These are phyloP conservation scores for Taiozyma onychis DNA, from an alignment of 1,139 yeast genomes.

Conservation along the genomic window DNA sequence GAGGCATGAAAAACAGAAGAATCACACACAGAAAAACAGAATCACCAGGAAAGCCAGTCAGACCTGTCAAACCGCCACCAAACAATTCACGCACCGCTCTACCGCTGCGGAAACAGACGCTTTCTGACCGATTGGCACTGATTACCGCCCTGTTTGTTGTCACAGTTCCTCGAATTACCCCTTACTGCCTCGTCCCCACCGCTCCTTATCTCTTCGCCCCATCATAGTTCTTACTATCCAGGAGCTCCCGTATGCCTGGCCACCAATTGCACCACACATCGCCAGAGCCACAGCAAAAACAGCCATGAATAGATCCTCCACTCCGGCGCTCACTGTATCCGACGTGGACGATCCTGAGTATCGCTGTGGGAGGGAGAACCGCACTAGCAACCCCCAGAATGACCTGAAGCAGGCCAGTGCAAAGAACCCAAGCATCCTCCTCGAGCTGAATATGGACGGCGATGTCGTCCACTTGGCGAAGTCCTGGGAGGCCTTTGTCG, in stretches of 20 bases:
- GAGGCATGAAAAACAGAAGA: neutral
- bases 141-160: neutral
- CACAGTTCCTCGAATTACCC: neutral
- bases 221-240: neutral
- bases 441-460: slow-evolving; percentile 81
- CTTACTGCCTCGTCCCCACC: neutral
- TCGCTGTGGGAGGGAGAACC: neutral
- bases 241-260: neutral
- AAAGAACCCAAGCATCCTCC: slow-evolving; percentile 66
- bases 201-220: neutral
- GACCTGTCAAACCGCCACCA: neutral
- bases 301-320: slow-evolving; percentile 5
- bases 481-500: slow-evolving; percentile 69
- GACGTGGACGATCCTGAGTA: slow-evolving; percentile 1
- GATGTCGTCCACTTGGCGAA: slow-evolving; percentile 66
- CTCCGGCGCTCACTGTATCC: slow-evolving; percentile 12
- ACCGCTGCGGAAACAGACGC: neutral
- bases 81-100: neutral
- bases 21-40: neutral
- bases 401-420: slow-evolving; percentile 23
- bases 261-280: neutral
- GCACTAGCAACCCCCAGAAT: slow-evolving; percentile 12
- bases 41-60: neutral
- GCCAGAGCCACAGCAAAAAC: neutral
- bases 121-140: neutral